Evolutionary conservation across 2,329 filamentous ascomycete species (phyloP).

Genomic region (Reticulascus tulasneorum): DNA sequence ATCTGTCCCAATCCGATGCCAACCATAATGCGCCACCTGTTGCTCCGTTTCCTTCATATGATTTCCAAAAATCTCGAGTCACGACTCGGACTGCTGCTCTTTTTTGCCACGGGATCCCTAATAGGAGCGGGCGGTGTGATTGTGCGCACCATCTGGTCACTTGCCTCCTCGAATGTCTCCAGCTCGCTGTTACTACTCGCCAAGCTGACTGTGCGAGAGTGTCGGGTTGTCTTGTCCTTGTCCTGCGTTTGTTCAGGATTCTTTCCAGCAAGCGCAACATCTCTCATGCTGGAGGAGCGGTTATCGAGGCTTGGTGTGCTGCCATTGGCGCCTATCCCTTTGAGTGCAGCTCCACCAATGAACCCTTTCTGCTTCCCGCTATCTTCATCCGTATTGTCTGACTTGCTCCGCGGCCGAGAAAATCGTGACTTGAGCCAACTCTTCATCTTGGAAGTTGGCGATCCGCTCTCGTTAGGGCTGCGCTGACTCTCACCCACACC

Average conservation of each 20-base stretch:
- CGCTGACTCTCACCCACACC: conserved; percentile 7
- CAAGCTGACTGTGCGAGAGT: conserved; percentile 33
- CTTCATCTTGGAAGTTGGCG: conserved; percentile 38
- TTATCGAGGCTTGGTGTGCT: conserved; percentile 41
- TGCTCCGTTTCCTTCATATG: too few species aligned
- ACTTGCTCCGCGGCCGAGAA: conserved; percentile 35
- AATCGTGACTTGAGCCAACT: conserved; percentile 55
- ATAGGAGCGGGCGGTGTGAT: conserved; percentile 36
- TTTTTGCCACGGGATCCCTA: conserved; percentile 25
- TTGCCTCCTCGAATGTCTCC: conserved; percentile 43
- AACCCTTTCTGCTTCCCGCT: conserved; percentile 40
- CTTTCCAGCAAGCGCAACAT: conserved; percentile 42
- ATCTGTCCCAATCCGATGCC: too few species aligned
- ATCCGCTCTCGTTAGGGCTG: conserved; percentile 16
- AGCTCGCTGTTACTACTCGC: conserved; percentile 23
- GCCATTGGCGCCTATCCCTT: conserved; percentile 34
- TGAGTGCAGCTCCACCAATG: conserved; percentile 45
- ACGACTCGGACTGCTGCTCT: conserved; percentile 48
- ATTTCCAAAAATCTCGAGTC: conserved; percentile 59
- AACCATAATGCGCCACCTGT: too few species aligned
- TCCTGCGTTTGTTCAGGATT: conserved; percentile 24
- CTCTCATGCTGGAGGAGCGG: conserved; percentile 38
- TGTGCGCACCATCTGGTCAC: conserved; percentile 17
- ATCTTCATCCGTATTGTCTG: conserved; percentile 24
- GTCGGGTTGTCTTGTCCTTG: conserved; percentile 3